Conservation (phyloP, 495 filamentous ascomycete species). For the Extremus antarcticus region DNA sequence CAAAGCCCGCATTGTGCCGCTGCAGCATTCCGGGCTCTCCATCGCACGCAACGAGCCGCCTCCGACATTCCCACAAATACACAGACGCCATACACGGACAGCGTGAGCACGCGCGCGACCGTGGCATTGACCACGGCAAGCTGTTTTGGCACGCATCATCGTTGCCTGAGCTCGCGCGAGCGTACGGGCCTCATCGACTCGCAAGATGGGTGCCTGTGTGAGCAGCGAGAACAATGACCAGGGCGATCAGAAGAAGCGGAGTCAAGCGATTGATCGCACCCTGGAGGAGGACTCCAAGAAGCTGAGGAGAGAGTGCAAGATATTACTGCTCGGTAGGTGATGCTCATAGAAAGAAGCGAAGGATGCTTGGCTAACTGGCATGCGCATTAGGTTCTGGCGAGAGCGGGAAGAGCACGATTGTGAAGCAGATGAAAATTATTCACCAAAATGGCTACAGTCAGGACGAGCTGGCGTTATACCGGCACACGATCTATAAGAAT, state of each 20-base stretch:
- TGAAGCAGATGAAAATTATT: slow-evolving; percentile 99
- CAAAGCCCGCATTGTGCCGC: slow-evolving; percentile 4
- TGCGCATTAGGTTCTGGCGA: slow-evolving; percentile 71
- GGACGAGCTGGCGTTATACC: slow-evolving; percentile 85
- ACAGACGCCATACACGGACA: neutral
- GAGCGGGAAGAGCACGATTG: slow-evolving; percentile 97
- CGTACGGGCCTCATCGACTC: neutral
- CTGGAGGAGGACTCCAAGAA: slow-evolving; percentile 86
- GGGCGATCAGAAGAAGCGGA: slow-evolving; percentile 84
- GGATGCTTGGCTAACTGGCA: slow-evolving; percentile 8
- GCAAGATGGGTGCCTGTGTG: slow-evolving; percentile 81
- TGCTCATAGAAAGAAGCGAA: neutral
- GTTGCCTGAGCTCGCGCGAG: slow-evolving; percentile 4
- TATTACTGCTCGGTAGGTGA: slow-evolving; percentile 68
- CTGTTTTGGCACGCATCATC: slow-evolving; percentile 7
- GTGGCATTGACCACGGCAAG: neutral
- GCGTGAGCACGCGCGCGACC: neutral
- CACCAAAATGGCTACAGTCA: slow-evolving; percentile 92
- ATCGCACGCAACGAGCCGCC: neutral
- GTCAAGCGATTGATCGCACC: slow-evolving; percentile 82
- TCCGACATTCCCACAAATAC: neutral
- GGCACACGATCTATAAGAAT: slow-evolving; percentile 95
- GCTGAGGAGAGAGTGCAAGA: slow-evolving; percentile 95
- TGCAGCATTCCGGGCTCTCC: slow-evolving; percentile 5
- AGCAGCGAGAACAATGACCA: slow-evolving; percentile 67